phyloP scores from a whole-genome alignment of 257 asterid genomes.

The Eucommia ulmoides region DNA sequence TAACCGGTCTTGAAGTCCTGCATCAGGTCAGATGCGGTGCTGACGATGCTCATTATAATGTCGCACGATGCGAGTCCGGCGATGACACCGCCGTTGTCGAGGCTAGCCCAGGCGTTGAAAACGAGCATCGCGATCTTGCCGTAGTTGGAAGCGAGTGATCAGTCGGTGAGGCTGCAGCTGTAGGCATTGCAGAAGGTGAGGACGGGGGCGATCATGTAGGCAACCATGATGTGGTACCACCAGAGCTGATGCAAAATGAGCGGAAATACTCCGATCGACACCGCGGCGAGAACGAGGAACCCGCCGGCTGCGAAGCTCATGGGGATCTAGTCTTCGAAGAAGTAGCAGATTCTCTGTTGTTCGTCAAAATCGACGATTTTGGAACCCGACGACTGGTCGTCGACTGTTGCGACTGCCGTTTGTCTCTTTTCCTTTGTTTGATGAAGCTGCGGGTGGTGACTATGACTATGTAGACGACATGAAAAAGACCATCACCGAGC shows the following conservation, averaged over 20 bases:
- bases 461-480: constrained; percentile 36
- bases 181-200: constrained; percentile 15
- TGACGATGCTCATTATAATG: constrained; percentile 12
- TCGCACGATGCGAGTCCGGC: constrained; percentile 17
- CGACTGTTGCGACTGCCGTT: too few relatives aligned
- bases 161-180: constrained; percentile 11
- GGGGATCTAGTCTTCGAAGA: too few relatives aligned
- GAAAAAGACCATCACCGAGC: constrained; percentile 76
- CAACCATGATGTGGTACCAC: constrained; percentile 11
- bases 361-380: too few relatives aligned
- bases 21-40: constrained; percentile 16
- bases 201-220: constrained; percentile 11
- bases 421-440: too few relatives aligned
- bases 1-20: constrained; percentile 12
- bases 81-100: constrained; percentile 10
- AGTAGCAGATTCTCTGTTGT: too few relatives aligned
- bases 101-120: constrained; percentile 9
- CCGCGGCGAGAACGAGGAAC: constrained; percentile 5
- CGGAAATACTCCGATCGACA: constrained; percentile 8
- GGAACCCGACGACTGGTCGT: too few relatives aligned
- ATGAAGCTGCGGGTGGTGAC: constrained; percentile 16
- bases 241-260: constrained; percentile 13
- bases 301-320: constrained; percentile 11
- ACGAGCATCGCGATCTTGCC: constrained; percentile 15
- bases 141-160: constrained; percentile 15